phyloP scores from a whole-genome alignment of 495 filamentous ascomycete species.

The Jackrogersella multiformis region DNA sequence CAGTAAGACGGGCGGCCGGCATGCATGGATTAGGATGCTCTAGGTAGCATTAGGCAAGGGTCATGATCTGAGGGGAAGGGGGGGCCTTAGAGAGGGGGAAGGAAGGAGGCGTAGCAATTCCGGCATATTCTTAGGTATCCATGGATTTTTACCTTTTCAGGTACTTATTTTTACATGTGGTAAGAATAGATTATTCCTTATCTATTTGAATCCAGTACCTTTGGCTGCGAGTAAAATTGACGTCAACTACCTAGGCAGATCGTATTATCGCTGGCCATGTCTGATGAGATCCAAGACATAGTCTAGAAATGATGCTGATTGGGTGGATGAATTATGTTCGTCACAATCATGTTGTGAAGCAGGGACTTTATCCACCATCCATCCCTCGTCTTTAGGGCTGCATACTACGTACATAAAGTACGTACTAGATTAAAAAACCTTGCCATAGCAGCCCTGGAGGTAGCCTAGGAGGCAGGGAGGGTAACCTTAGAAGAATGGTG shows the following conservation, averaged over 20 bases:
- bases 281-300: conserved; percentile 30
- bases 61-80: conserved; percentile 28
- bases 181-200: conserved; percentile 25
- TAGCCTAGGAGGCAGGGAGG: too few species aligned
- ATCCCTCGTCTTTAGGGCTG: conserved; percentile 5
- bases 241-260: conserved; percentile 37
- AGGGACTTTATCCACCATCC: background rate
- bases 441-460: too few species aligned
- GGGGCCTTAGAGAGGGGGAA: background rate
- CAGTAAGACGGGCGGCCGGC: conserved; percentile 34
- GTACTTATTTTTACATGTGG: background rate
- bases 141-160: conserved; percentile 4
- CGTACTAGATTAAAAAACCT: background rate
- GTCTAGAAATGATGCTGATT: conserved; percentile 12
- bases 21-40: too few species aligned
- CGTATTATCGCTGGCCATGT: conserved; percentile 22
- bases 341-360: conserved; percentile 33
- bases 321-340: conserved; percentile 25
- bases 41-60: conserved; percentile 2
- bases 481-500: too few species aligned
- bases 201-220: conserved; percentile 9
- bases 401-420: background rate
- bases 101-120: conserved; percentile 20
- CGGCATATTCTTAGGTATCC: conserved; percentile 24
- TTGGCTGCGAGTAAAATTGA: conserved; percentile 14